Base-by-base conservation (phyloP, 83 land plant genomes). In the Picea abies region DNA sequence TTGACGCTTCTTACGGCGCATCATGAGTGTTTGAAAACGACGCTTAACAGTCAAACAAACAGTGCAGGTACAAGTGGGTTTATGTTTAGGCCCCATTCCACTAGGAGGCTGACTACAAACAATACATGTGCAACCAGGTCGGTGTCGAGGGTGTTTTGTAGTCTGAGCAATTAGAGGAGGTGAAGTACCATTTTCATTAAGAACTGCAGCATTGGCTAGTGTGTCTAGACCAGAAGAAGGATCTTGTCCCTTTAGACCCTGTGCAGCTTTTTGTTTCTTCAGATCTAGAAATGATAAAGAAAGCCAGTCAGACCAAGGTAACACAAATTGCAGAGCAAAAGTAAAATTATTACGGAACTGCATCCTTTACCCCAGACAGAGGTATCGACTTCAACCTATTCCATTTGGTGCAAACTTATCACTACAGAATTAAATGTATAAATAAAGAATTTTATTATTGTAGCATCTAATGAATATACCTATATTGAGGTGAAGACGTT, bases 61-160 rank as follows among this genome's bases (percentile, higher is more conserved):
- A 61, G 85, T 88, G 83, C 96, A 94, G 4, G 82, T 84, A 87
- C 96, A 94, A 17, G 89, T 86, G 3, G 96, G 91, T 71, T 89
- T 92, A 84, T 94, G 96, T 85, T 94, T 94, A 22, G 90, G 91
- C 58, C 96, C 96, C 82, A 92, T 94, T 26, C 96, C 96, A 83
- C 96, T 92, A 22, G 96, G 94, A 17, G 96, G 96, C 86, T 94
- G 96, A 58, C 92, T 92, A 82, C 96, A 94, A 14, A 92, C 96
- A 79, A 94, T 94, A 88, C 96, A 94, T 44, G 90, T 87, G 85
- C 96, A 94, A 61, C 96, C 94, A 9, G 96, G 94, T 11, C 96
- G 86, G 76, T 94, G 96, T 49, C 96, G 89, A 6, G 96, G 96
- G 79, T 94, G 96, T 79, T 84, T 92, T 37, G 96, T 94, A 47